Evolutionary conservation across 108 stramenopile genomes (phyloP).

Genomic region (Pseudonitzschia delicatissima): DNA sequence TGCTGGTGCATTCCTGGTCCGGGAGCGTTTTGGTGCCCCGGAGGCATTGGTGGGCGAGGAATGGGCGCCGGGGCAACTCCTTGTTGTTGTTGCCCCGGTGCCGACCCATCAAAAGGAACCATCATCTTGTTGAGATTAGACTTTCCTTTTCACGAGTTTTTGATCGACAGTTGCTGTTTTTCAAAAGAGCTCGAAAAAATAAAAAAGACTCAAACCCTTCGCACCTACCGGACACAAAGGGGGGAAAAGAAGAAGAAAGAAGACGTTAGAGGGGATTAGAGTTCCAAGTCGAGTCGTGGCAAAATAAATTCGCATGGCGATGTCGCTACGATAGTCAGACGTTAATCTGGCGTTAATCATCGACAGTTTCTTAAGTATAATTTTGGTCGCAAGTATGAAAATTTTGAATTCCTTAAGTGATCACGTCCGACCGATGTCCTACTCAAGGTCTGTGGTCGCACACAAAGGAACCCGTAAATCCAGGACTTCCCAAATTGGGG

Average conservation of each 20-base stretch:
- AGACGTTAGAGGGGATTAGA: neutral
- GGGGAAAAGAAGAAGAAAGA: neutral
- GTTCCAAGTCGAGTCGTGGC: neutral
- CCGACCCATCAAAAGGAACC: slow-evolving; percentile 59
- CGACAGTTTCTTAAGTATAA: neutral
- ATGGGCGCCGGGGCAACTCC: slow-evolving; percentile 28
- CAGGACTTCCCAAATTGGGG: neutral
- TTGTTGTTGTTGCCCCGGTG: slow-evolving; percentile 48
- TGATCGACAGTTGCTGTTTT: too few relatives aligned
- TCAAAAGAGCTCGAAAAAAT: too few relatives aligned
- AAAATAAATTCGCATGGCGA: too few relatives aligned
- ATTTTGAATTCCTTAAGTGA: too few relatives aligned
- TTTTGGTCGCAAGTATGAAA: neutral
- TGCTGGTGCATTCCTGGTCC: slow-evolving; percentile 49
- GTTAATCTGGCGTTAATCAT: neutral
- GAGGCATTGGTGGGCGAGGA: slow-evolving; percentile 55
- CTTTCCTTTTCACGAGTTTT: too few relatives aligned
- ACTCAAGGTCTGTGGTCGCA: too few relatives aligned
- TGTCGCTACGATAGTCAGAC: neutral
- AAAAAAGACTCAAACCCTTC: neutral
- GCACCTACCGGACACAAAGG: neutral
- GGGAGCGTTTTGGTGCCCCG: slow-evolving; percentile 35
- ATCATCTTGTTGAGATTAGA: slow-evolving; percentile 31
- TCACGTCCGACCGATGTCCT: too few relatives aligned
- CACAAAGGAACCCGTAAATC: neutral